Base-by-base conservation (phyloP, 768 basidiomycete species). In the Collybia mongolica region DNA sequence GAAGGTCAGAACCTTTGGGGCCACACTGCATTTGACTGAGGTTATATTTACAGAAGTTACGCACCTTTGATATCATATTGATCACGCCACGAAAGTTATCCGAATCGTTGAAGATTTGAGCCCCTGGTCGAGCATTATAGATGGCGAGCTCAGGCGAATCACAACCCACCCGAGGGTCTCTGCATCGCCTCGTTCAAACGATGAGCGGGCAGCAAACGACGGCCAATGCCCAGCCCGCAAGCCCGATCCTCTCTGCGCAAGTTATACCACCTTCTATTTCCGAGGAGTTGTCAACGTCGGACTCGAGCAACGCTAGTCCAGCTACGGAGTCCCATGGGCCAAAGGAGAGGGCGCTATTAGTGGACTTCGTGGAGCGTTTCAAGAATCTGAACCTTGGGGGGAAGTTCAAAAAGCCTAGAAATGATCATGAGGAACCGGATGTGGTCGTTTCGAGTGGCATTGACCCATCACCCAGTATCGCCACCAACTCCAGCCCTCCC, bases 181-280 rank as follows among this genome's bases (percentile, higher is more conserved):
- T 54, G 20, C 43, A 53, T 23, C 51, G 58, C 15, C 32, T 60
- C 15, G 46, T 54, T 5, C 46, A 42, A 39, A 50, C 51, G 23
- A 37, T 57, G 6, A 55, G 48, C 24, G 58, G 58, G 9, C 43
- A 46, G n/a, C 43, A 40, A 18, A 46, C 20, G 7, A 17, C 44
- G 8, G 9, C 32, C 11, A 11, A 9, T 9, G 24, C 41, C 6
- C 17, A 42, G 24, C 32, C 48, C 22, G 22, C 22, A 6, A 40
- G 39, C n/a, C 39, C 39, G 7, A 23, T 40, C 19, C 39, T 40
- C 6, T 40, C 39, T 23, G 19, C 35, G 23, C n/a, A 20, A 24
- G 37, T 26, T 12, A 39, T 24, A 36, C 20, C 46, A 19, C 17
- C 53, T 39, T 24, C 37, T 17, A 20, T 38, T 32, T 42, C 54